Evolutionary conservation across 1,284 basidiomycete species (phyloP).

Genomic region (Earliella scabrosa): DNA sequence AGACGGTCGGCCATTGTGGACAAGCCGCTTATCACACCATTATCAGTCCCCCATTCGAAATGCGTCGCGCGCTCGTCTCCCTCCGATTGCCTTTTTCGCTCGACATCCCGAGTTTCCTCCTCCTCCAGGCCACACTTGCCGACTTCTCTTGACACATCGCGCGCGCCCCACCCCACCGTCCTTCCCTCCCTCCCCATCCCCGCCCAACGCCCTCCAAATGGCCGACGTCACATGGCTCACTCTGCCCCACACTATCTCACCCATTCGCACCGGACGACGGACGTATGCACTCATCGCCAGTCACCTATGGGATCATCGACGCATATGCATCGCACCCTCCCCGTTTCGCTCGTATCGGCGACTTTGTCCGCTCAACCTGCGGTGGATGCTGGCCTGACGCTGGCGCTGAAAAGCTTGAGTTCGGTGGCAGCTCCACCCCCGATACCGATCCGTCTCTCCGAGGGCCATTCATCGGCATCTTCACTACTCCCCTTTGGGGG

Average conservation of each 20-base stretch:
- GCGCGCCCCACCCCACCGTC: not conserved
- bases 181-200: not conserved
- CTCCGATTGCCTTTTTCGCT: constrained; percentile 19
- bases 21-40: constrained; percentile 20
- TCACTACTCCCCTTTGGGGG: not conserved
- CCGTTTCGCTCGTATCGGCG: not conserved
- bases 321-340: too few species aligned
- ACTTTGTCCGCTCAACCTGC: too few species aligned
- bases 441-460: not conserved
- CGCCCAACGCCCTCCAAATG: not conserved
- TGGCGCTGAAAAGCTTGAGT: too few species aligned
- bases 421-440: too few species aligned
- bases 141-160: not conserved
- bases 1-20: constrained; percentile 8
- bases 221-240: too few species aligned
- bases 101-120: constrained; percentile 5
- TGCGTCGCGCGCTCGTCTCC: constrained; percentile 2
- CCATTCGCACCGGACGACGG: too few species aligned
- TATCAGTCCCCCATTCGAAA: constrained; percentile 28
- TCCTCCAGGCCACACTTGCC: not conserved
- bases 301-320: too few species aligned
- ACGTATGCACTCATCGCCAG: too few species aligned
- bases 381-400: too few species aligned
- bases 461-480: not conserved
- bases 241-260: not conserved